Evolutionary conservation across 257 asterid genomes (phyloP).

Genomic region (Asclepias syriaca): DNA sequence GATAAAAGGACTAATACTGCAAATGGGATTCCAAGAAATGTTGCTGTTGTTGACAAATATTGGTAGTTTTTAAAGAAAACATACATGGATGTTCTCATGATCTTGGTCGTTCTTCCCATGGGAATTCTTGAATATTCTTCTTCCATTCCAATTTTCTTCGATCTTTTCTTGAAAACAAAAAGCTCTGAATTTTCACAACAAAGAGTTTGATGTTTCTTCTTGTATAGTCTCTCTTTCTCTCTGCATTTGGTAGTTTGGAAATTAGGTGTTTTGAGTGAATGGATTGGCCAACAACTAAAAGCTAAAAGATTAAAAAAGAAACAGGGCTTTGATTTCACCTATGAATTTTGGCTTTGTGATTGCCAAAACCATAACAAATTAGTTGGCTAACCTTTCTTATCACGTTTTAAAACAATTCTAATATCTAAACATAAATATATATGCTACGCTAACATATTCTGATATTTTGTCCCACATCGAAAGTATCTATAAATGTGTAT

Average conservation of each 20-base stretch:
- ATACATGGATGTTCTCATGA: slow-evolving; percentile 65
- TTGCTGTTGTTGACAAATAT: slow-evolving; percentile 52
- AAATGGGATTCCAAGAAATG: slow-evolving; percentile 59
- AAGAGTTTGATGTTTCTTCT: slow-evolving; percentile 5
- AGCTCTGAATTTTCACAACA: not conserved
- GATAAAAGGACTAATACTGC: slow-evolving; percentile 54
- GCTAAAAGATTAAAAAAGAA: slow-evolving; percentile 16
- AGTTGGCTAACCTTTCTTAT: slow-evolving; percentile 24
- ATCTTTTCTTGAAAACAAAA: too few relatives aligned
- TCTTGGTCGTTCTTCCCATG: slow-evolving; percentile 38
- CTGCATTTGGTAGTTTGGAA: slow-evolving; percentile 18
- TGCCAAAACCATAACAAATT: slow-evolving; percentile 11
- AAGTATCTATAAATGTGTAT: too few relatives aligned
- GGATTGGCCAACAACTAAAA: slow-evolving; percentile 56
- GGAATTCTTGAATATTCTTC: slow-evolving; percentile 23
- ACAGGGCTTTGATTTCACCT: slow-evolving; percentile 30
- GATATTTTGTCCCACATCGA: too few relatives aligned
- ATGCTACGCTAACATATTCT: too few relatives aligned
- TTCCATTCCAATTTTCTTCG: slow-evolving; percentile 17
- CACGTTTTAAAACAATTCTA: slow-evolving; percentile 14
- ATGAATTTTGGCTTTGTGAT: slow-evolving; percentile 20
- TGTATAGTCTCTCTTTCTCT: not conserved
- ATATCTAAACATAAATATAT: too few relatives aligned
- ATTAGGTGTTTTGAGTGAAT: slow-evolving; percentile 29
- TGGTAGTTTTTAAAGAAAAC: slow-evolving; percentile 57